Evolutionary conservation across 108 stramenopile genomes (phyloP).

Genomic region (Fragilaria radians): DNA sequence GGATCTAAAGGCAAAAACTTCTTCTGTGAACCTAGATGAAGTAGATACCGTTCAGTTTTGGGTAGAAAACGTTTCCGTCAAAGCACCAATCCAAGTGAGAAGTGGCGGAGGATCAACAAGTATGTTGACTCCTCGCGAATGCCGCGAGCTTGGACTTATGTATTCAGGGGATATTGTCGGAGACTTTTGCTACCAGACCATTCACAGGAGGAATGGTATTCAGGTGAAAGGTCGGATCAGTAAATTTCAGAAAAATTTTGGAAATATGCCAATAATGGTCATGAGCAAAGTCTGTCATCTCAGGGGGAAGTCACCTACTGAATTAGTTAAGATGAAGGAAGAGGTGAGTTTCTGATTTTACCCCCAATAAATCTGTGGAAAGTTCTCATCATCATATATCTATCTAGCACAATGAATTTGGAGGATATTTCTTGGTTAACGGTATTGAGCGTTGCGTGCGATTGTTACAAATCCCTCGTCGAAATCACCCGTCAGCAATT

Average conservation of each 20-base stretch:
- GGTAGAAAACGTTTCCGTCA: conserved; percentile 63
- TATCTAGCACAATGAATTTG: conserved; percentile 87
- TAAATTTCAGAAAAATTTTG: conserved; percentile 56
- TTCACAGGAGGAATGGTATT: conserved; percentile 57
- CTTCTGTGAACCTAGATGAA: conserved; percentile 22
- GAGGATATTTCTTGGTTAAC: conserved; percentile 95
- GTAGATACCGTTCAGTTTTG: conserved; percentile 49
- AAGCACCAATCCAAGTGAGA: conserved; percentile 39
- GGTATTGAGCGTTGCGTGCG: conserved; percentile 96
- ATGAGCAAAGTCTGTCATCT: conserved; percentile 73
- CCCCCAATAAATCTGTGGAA: too few species aligned
- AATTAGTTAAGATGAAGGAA: conserved; percentile 52
- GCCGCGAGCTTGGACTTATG: conserved; percentile 67
- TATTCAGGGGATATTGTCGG: conserved; percentile 69
- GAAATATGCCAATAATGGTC: conserved; percentile 95
- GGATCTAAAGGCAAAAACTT: conserved; percentile 19
- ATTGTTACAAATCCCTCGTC: conserved; percentile 88
- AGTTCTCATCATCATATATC: neutral
- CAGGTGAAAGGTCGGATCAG: conserved; percentile 17
- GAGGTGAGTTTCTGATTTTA: conserved; percentile 39
- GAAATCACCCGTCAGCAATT: conserved; percentile 91
- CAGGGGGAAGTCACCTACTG: conserved; percentile 29
- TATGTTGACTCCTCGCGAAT: conserved; percentile 67
- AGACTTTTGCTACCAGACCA: conserved; percentile 61
- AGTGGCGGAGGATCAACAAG: conserved; percentile 5